phyloP scores from a whole-genome alignment of 805 yeast species.

The Candida sonorensis region DNA sequence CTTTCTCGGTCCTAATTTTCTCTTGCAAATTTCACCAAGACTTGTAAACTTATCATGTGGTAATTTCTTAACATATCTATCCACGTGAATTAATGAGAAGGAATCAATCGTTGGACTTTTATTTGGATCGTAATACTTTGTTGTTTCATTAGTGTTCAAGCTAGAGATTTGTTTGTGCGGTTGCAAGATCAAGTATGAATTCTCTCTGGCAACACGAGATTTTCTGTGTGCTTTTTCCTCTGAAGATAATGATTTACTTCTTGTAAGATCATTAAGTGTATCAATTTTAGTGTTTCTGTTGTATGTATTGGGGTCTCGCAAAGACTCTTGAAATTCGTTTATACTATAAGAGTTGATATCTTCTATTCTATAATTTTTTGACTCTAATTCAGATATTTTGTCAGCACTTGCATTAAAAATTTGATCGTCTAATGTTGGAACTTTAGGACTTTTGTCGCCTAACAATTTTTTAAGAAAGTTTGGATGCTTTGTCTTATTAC shows the following conservation, averaged over 20 bases:
- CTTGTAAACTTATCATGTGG: conserved; percentile 36
- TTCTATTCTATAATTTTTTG: conserved; percentile 7
- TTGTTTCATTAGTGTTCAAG: conserved; percentile 42
- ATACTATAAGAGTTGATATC: no score
- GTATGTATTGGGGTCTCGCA: no score
- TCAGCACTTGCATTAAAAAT: conserved; percentile 17
- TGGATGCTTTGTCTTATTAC: conserved; percentile 34
- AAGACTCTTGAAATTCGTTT: no score
- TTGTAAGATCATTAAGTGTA: conserved; percentile 48
- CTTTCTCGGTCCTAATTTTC: conserved; percentile 41
- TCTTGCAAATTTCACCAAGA: conserved; percentile 47
- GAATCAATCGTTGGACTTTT: conserved; percentile 15
- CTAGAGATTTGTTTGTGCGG: conserved; percentile 44
- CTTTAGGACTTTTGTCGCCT: conserved; percentile 26
- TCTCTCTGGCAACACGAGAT: conserved; percentile 50
- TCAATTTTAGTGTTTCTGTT: no score
- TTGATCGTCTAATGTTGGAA: conserved; percentile 27
- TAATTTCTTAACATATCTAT: conserved; percentile 32
- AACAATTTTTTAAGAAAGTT: conserved; percentile 39
- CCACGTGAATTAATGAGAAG: conserved; percentile 33
- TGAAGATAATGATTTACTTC: conserved; percentile 64
- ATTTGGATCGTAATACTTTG: conserved; percentile 4
- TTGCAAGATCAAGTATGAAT: conserved; percentile 57
- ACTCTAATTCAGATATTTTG: conserved; percentile 6
- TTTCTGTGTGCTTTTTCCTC: conserved; percentile 68